Evolutionary conservation across 257 asterid species (phyloP), one percentile per base, ranked within the genome.

Genomic region (Leptodermis oblonga): DNA sequence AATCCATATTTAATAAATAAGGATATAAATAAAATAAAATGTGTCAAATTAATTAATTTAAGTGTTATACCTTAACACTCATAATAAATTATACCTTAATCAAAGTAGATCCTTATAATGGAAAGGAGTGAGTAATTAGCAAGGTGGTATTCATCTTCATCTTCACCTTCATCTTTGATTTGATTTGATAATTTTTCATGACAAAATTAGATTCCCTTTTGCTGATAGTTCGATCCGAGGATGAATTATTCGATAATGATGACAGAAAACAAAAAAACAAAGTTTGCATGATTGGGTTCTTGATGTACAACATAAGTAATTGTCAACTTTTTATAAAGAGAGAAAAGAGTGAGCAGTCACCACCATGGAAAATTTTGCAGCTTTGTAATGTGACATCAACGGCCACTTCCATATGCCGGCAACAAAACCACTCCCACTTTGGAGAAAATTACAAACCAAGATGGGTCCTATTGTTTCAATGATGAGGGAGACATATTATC

Each of bases 211-310:
- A 15, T 14, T n/a, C 39, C 15, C n/a, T 42, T 64, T 41, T 37
- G 15, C 46, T 42, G 15, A 36, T 14, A 22, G 28, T 52, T 37
- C 52, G n/a, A 4, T 41, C 49, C 25, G 56, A 59, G 66, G n/a
- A 65, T 60, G 59, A 71, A 67, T 59, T 43, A 71, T 67, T 60
- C 60, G 77, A 71, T 28, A 71, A 71, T 76, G 31, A 71, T 67
- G 31, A 30, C 31, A 48, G 53, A 34, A 51, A 31, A 53, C 52
- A 66, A 36, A 49, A 60, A 54, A 30, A 51, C 20, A 65, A 71
- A 71, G 66, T 46, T 41, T 23, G 31, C 31, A 71, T 71, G 80
- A 71, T 76, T 59, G 73, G 15, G 42, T 76, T 49, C n/a, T n/a
- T n/a, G 76, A 22, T 60, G 17, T 37, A 33, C n/a, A n/a, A n/a